Conservation (phyloP, 2,329 filamentous ascomycete genomes). For the Huntiella omanensis region DNA sequence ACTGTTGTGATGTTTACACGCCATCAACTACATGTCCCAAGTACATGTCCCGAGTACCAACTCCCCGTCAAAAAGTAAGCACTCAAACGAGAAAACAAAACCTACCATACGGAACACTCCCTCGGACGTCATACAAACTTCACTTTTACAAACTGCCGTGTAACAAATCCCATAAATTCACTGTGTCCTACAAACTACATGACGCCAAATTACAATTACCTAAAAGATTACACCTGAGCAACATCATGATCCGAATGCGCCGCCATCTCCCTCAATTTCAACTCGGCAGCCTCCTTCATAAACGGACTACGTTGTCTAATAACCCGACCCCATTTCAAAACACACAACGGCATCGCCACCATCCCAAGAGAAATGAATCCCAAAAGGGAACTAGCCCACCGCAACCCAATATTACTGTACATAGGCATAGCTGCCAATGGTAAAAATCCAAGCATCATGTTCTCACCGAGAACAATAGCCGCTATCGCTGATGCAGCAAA, state of each 20-base stretch:
- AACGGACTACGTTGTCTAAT: slow-evolving; percentile 10
- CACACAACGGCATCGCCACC: slow-evolving; percentile 8
- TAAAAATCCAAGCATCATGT: slow-evolving; percentile 23
- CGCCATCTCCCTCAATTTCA: slow-evolving; percentile 1
- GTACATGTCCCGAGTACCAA: too few species aligned
- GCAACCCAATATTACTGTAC: slow-evolving; percentile 9
- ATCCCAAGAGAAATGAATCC: slow-evolving; percentile 11
- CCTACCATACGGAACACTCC: neutral
- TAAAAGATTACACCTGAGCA: too few species aligned
- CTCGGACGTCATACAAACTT: neutral
- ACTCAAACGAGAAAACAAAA: neutral
- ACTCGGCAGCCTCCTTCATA: slow-evolving; percentile 10
- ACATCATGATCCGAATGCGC: neutral
- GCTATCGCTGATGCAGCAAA: slow-evolving; percentile 30
- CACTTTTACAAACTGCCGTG: neutral
- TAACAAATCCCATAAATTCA: neutral
- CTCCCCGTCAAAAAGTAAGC: too few species aligned
- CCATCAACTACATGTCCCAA: too few species aligned
- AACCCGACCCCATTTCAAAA: slow-evolving; percentile 9
- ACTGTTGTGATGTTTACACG: too few species aligned
- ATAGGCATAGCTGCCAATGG: slow-evolving; percentile 9
- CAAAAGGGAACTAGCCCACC: slow-evolving; percentile 11
- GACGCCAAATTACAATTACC: neutral
- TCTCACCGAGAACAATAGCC: slow-evolving; percentile 29
- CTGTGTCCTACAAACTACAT: neutral